Conservation (phyloP, 768 basidiomycete genomes). For the Amanita molliuscula region DNA sequence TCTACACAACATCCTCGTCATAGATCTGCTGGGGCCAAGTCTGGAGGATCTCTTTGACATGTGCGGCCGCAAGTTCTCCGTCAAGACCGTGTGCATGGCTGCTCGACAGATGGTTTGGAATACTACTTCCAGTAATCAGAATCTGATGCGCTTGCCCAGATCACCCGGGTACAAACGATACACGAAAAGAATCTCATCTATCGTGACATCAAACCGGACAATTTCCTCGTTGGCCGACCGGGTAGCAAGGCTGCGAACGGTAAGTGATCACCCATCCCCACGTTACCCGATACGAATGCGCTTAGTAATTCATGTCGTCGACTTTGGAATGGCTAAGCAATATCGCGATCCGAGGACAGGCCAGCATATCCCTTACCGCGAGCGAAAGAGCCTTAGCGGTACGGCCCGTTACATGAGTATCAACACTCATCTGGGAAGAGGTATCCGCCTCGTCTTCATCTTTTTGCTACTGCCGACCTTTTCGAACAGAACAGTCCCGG, state of each 20-base stretch:
- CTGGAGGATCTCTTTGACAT: constrained; percentile 98
- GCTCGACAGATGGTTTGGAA: constrained; percentile 86
- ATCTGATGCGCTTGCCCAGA: constrained; percentile 29
- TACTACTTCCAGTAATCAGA: constrained; percentile 11
- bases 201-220: constrained; percentile 99
- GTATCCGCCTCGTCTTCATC: constrained; percentile 30
- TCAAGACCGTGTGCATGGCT: constrained; percentile 98
- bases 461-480: constrained; percentile 2
- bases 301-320: constrained; percentile 84
- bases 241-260: constrained; percentile 84
- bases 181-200: constrained; percentile 99
- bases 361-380: constrained; percentile 98
- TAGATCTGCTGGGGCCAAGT: constrained; percentile 94
- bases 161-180: constrained; percentile 92
- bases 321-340: constrained; percentile 99
- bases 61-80: constrained; percentile 95
- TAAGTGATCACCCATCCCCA: constrained; percentile 21
- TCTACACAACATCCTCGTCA: constrained; percentile 96
- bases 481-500: constrained; percentile 66
- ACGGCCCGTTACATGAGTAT: constrained; percentile 99
- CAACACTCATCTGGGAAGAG: constrained; percentile 96
- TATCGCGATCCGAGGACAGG: constrained; percentile 99
- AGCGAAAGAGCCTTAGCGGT: constrained; percentile 93
- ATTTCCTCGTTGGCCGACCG: constrained; percentile 93
- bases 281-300: constrained; percentile 1